Conservation (phyloP, 2,329 filamentous ascomycete genomes). For the Penicillium glabrum region DNA sequence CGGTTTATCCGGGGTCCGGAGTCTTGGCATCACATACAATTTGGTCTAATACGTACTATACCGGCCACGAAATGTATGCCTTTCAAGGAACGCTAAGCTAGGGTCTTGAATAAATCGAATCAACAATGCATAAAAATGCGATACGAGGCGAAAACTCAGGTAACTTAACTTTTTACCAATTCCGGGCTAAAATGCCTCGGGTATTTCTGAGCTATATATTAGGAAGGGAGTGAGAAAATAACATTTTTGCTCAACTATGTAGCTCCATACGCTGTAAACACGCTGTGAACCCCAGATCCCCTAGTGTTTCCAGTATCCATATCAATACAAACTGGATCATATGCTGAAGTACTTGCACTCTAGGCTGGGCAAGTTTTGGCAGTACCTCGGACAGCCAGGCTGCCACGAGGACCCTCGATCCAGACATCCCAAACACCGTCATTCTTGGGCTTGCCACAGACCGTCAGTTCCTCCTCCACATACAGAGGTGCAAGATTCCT, state of each 20-base stretch:
- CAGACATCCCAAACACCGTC: constrained; percentile 60
- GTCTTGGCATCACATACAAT: constrained; percentile 12
- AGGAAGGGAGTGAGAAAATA: no score
- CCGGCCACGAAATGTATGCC: no score
- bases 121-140: no score
- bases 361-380: constrained; percentile 22
- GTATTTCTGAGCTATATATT: no score
- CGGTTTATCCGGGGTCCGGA: constrained; percentile 19
- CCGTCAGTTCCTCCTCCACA: constrained; percentile 65
- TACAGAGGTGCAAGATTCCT: constrained; percentile 80
- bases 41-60: background rate
- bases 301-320: background rate
- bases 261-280: no score
- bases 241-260: no score
- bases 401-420: constrained; percentile 63
- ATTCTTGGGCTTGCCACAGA: constrained; percentile 62
- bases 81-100: no score
- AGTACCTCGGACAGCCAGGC: constrained; percentile 64
- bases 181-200: no score
- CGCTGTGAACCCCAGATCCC: no score
- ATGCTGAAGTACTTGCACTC: background rate
- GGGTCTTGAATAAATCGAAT: no score
- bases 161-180: no score
- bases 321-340: background rate
- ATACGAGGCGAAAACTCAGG: no score